Evolutionary conservation across 352 stramenopile genomes (phyloP).

Genomic region (Halophytophthora polymorphica): DNA sequence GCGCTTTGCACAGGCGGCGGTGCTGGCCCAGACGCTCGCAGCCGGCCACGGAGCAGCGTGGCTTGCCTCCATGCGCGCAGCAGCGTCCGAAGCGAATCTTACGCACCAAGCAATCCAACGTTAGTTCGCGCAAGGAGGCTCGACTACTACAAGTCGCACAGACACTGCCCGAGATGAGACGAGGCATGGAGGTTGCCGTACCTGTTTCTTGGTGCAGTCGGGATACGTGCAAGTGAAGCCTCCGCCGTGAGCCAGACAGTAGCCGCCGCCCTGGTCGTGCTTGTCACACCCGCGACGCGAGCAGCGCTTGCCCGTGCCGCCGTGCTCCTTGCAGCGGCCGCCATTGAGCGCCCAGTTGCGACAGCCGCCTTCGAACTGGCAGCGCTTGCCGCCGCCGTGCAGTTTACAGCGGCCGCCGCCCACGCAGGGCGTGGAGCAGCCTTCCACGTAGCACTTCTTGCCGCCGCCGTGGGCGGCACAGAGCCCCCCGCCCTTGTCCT

Average conservation of each 20-base stretch:
- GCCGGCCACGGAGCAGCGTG: slow-evolving; percentile 54
- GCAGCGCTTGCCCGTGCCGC: slow-evolving; percentile 67
- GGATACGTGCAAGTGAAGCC: slow-evolving; percentile 64
- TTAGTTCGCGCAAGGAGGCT: too few species aligned
- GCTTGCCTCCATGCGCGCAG: slow-evolving; percentile 75
- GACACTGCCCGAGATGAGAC: too few species aligned
- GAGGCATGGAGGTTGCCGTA: too few species aligned
- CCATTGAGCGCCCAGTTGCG: slow-evolving; percentile 63
- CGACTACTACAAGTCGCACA: not conserved
- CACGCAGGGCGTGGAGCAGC: slow-evolving; percentile 64
- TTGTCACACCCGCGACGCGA: slow-evolving; percentile 64
- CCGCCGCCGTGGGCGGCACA: slow-evolving; percentile 77
- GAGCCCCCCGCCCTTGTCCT: slow-evolving; percentile 78
- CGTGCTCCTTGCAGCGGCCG: slow-evolving; percentile 74
- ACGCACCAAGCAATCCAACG: not conserved
- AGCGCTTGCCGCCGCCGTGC: slow-evolving; percentile 62
- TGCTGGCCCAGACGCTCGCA: slow-evolving; percentile 67
- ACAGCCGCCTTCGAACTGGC: slow-evolving; percentile 38
- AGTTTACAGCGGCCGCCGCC: slow-evolving; percentile 69
- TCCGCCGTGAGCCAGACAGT: slow-evolving; percentile 69
- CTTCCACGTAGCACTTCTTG: slow-evolving; percentile 78
- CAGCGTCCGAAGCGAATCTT: slow-evolving; percentile 70
- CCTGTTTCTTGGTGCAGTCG: slow-evolving; percentile 79
- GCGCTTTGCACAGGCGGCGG: slow-evolving; percentile 72
- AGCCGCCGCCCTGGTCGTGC: slow-evolving; percentile 76